Base-by-base conservation (phyloP, 192 early-diverging fungal species). In the Coemansia sp. region DNA sequence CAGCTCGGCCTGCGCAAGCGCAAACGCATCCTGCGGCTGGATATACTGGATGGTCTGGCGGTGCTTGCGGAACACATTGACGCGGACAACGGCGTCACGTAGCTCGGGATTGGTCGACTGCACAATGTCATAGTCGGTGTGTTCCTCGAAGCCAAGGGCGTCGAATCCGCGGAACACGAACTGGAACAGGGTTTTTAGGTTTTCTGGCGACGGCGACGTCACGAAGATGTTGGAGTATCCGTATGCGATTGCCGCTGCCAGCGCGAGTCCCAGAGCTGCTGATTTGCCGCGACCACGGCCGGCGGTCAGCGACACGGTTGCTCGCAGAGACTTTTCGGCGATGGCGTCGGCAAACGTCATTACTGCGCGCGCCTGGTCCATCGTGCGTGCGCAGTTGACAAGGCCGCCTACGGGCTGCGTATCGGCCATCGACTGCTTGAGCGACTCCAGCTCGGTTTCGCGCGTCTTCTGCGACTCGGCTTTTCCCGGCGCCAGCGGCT, bases 201-300 rank as follows among this genome's bases (percentile, higher is more conserved):
- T 99, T 74, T 97, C 95, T 25, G 97, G 95, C 57, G 87, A 88
- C 24, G 97, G 97, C 16, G 95, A 95, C 1, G 97, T 97, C 65
- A 99, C 91, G 83, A 99, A 99, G 63, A 99, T 95, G 78, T 99
- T 99, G 60, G 92, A 93, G 80, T 99, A 99, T 30, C 97, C 97
- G 78, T 95, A 97, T 0, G 95, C 91, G n/a, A 99, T 84, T 14
- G 97, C 97, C 1, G 93, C 88, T 18, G 94, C 93, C 69, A 99
- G 91, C 19, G 94, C 85, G 47, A 99, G 86, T 11, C 97, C 97
- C 34, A 99, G 84, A 1, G 95, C 89, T 0, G 97, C 97, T 1
- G 95, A 98, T 81, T 99, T 99, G 67, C 97, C 97, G 58, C 97
- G 89, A 62, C 97, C 97, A 82, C 97, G 93, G 8, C 90, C 84